Evolutionary conservation across 306 rosid genomes (phyloP).

Genomic region (Acacia melanoxylon): DNA sequence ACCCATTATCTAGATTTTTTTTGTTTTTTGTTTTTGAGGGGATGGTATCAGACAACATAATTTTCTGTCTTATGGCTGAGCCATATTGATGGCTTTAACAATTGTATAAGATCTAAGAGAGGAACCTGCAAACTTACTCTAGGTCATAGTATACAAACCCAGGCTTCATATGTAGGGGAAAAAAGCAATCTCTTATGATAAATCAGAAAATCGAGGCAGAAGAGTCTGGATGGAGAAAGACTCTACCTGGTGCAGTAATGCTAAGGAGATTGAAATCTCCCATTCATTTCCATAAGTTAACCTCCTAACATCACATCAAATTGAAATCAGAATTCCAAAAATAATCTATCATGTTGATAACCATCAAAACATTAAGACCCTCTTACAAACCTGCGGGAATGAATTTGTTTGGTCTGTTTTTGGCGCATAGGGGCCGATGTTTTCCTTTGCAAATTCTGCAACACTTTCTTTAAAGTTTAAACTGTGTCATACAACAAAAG

Average conservation of each 20-base stretch:
- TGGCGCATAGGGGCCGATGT: slow-evolving; percentile 85
- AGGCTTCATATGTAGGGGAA: neutral
- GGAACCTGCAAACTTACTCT: neutral
- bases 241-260: slow-evolving; percentile 86
- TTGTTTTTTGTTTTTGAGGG: neutral
- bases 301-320: slow-evolving; percentile 56
- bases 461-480: slow-evolving; percentile 95
- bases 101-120: neutral
- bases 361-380: too few relatives aligned
- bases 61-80: neutral
- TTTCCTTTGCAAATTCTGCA: slow-evolving; percentile 70
- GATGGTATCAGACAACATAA: neutral
- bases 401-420: slow-evolving; percentile 78
- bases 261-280: slow-evolving; percentile 93
- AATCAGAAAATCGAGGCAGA: neutral
- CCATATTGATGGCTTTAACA: neutral
- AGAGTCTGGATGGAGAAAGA: neutral
- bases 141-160: neutral
- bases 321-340: slow-evolving; percentile 23
- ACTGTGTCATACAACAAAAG: slow-evolving; percentile 42
- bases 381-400: slow-evolving; percentile 16
- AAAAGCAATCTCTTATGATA: neutral
- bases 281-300: slow-evolving; percentile 93
- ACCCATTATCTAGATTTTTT: neutral
- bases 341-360: neutral